phyloP scores from a whole-genome alignment of 176 grass and related monocot genomes.

The Lolium multiflorum region DNA sequence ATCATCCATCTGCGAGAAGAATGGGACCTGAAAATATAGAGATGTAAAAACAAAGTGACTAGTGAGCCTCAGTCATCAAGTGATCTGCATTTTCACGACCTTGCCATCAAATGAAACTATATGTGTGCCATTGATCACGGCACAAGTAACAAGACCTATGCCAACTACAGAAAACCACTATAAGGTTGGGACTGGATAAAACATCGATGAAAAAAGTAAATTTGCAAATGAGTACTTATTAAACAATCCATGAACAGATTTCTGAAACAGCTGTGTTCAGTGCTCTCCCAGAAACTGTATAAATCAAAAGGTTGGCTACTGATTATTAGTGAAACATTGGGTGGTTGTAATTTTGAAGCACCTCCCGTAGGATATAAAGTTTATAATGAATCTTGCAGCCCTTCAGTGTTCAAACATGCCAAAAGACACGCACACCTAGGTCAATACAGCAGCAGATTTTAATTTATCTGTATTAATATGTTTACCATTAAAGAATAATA shows the following conservation, averaged over 20 bases:
- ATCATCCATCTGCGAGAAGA: conserved; percentile 93
- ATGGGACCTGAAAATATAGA: conserved; percentile 63
- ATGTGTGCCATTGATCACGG: background rate
- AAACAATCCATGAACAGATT: background rate
- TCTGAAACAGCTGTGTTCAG: background rate
- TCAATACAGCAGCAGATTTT: background rate
- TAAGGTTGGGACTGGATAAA: background rate
- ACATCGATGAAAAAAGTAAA: background rate
- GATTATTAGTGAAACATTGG: background rate
- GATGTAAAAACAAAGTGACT: background rate
- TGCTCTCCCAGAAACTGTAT: background rate
- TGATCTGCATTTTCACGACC: background rate
- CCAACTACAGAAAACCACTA: background rate
- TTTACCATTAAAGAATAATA: background rate
- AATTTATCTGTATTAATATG: background rate
- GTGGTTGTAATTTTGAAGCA: background rate
- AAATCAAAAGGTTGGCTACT: background rate
- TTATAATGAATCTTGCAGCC: background rate
- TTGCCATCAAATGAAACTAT: background rate
- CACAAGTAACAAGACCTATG: conserved; percentile 2
- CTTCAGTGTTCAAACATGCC: background rate
- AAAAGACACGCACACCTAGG: background rate
- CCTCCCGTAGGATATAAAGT: background rate
- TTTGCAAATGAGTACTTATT: background rate
- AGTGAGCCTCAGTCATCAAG: background rate